Percentiles rank a stretch among this genome's conserved stretches.
Evolutionary conservation across 768 basidiomycete species (phyloP).

Genomic region (Serpula lacrymans): DNA sequence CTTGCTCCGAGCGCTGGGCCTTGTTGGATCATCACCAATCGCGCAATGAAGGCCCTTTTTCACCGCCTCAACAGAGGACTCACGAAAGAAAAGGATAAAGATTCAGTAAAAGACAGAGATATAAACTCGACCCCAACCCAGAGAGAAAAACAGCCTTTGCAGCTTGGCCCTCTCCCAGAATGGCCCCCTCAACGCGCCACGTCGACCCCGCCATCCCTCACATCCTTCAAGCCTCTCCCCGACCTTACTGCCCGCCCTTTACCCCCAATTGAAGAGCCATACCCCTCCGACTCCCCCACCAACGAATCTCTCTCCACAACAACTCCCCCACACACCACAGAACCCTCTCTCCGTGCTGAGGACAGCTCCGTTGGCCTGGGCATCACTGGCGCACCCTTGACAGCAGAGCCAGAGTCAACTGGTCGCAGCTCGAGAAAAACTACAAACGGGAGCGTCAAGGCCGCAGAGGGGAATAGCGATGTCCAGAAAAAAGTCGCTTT

Average conservation of each 20-base stretch:
- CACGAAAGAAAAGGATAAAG: slow-evolving; percentile 45
- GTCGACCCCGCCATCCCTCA: slow-evolving; percentile 42
- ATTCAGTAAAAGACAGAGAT: slow-evolving; percentile 22
- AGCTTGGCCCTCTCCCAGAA: slow-evolving; percentile 56
- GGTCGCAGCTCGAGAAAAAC: slow-evolving; percentile 36
- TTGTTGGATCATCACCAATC: too few relatives aligned
- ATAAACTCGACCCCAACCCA: slow-evolving; percentile 24
- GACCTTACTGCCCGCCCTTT: slow-evolving; percentile 53
- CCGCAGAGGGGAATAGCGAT: slow-evolving; percentile 34
- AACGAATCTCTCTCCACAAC: slow-evolving; percentile 33
- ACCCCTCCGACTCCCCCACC: slow-evolving; percentile 31
- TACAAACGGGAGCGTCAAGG: slow-evolving; percentile 31
- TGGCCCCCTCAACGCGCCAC: slow-evolving; percentile 56
- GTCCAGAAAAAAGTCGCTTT: slow-evolving; percentile 86
- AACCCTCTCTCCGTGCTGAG: slow-evolving; percentile 17
- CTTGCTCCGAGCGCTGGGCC: too few relatives aligned
- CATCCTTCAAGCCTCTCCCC: slow-evolving; percentile 69
- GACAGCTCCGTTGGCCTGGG: slow-evolving; percentile 13
- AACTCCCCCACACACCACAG: slow-evolving; percentile 25
- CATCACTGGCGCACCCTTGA: slow-evolving; percentile 15
- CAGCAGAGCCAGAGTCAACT: slow-evolving; percentile 29
- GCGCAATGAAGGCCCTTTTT: slow-evolving; percentile 80
- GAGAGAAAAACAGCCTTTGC: slow-evolving; percentile 58
- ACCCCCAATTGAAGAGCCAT: slow-evolving; percentile 44
- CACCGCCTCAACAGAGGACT: slow-evolving; percentile 66